phyloP scores from a whole-genome alignment of 2,329 filamentous ascomycete genomes.

The Fusarium praegraminearum region DNA sequence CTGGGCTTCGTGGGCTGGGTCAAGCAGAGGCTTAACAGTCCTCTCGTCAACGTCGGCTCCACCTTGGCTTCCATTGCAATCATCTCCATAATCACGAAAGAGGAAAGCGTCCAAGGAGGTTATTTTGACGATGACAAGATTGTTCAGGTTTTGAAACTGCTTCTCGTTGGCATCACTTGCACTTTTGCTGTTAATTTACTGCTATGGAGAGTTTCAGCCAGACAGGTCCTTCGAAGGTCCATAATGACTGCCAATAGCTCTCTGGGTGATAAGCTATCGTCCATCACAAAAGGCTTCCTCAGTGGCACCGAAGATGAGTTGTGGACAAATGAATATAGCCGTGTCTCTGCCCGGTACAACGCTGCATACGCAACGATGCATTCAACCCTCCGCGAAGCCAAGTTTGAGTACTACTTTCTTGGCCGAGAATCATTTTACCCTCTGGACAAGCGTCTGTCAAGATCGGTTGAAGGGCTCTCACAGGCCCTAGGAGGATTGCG shows the following conservation, averaged over 20 bases:
- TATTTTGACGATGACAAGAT: slow-evolving; percentile 87
- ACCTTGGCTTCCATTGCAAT: slow-evolving; percentile 89
- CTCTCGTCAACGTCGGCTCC: slow-evolving; percentile 85
- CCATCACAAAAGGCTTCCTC: slow-evolving; percentile 86
- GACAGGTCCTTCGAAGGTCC: slow-evolving; percentile 77
- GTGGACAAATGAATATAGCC: slow-evolving; percentile 72
- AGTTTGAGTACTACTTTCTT: slow-evolving; percentile 86
- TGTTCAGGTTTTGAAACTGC: slow-evolving; percentile 83
- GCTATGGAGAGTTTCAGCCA: slow-evolving; percentile 82
- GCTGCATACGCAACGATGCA: slow-evolving; percentile 76
- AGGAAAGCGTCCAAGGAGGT: slow-evolving; percentile 85
- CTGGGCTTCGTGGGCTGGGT: slow-evolving; percentile 90
- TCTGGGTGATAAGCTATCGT: slow-evolving; percentile 82
- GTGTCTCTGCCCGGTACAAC: slow-evolving; percentile 72
- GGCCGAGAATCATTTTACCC: slow-evolving; percentile 84
- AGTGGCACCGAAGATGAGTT: slow-evolving; percentile 85
- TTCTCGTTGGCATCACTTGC: slow-evolving; percentile 79
- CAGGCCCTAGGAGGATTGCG: slow-evolving; percentile 91
- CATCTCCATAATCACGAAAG: slow-evolving; percentile 91
- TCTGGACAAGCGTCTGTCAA: slow-evolving; percentile 82
- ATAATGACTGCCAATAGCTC: slow-evolving; percentile 79
- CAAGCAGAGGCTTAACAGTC: slow-evolving; percentile 82
- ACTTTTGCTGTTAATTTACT: slow-evolving; percentile 81
- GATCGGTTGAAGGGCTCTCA: slow-evolving; percentile 85
- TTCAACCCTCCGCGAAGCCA: slow-evolving; percentile 84